These are phyloP conservation scores for Striga asiatica DNA, from an alignment of 257 asterid genomes.

Conservation along the genomic window DNA sequence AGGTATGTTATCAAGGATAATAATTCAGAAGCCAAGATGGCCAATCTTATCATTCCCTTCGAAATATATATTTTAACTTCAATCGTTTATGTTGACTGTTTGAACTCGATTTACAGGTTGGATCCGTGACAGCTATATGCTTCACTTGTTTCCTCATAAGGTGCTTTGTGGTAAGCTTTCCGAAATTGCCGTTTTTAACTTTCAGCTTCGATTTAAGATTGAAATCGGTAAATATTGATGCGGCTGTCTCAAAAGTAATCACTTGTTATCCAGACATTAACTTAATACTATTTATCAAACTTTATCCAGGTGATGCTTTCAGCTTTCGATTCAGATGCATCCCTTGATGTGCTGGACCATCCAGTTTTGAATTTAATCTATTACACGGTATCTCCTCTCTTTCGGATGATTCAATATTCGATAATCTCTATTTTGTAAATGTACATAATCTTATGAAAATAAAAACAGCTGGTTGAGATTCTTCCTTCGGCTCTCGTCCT, in stretches of 20 bases:
- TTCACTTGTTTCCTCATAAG: conserved; percentile 82
- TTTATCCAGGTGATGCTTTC: conserved; percentile 63
- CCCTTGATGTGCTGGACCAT: conserved; percentile 77
- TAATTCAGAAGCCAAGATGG: too few relatives aligned
- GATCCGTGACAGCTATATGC: conserved; percentile 92
- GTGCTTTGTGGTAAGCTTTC: conserved; percentile 68
- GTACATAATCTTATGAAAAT: too few relatives aligned
- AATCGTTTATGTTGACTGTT: conserved; percentile 14
- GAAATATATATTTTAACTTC: too few relatives aligned
- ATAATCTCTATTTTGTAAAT: too few relatives aligned
- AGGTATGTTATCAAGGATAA: too few relatives aligned
- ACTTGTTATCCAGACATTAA: not conserved
- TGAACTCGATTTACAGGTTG: conserved; percentile 24
- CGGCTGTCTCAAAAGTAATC: too few relatives aligned
- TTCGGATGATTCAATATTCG: too few relatives aligned
- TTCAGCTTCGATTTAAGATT: conserved; percentile 1
- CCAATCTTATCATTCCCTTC: too few relatives aligned
- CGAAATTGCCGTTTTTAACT: conserved; percentile 8
- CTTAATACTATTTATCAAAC: not conserved
- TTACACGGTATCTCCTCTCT: conserved; percentile 36
- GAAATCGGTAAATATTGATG: too few relatives aligned
- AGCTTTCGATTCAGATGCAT: conserved; percentile 64
- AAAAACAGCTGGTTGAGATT: conserved; percentile 93
- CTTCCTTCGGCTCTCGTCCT: conserved; percentile 86
- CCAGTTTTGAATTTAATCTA: conserved; percentile 70